phyloP scores from a whole-genome alignment of 306 rosid species.

The Myrica gale region DNA sequence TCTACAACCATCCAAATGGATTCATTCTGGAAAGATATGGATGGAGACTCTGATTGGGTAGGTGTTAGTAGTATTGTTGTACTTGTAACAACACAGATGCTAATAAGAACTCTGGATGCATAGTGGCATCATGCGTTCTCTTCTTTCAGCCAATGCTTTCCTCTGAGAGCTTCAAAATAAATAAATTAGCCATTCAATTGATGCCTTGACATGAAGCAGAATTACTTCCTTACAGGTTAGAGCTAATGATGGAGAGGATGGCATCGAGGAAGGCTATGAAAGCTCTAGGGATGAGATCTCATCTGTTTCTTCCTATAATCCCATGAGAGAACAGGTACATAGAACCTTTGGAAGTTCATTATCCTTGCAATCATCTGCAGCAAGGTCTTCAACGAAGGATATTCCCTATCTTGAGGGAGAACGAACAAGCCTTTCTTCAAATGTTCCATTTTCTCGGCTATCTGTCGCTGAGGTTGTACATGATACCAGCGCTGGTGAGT shows the following conservation, averaged over 20 bases:
- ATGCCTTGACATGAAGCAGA: slow-evolving; percentile 27
- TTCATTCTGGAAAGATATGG: slow-evolving; percentile 89
- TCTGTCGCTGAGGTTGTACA: slow-evolving; percentile 75
- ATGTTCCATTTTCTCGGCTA: slow-evolving; percentile 60
- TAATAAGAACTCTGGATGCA: slow-evolving; percentile 3
- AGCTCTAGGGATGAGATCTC: slow-evolving; percentile 93
- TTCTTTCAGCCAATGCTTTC: slow-evolving; percentile 21
- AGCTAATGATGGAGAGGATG: slow-evolving; percentile 78
- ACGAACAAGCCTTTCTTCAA: slow-evolving; percentile 75
- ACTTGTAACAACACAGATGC: slow-evolving; percentile 1
- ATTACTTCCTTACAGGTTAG: slow-evolving; percentile 59
- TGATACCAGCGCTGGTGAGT: slow-evolving; percentile 66
- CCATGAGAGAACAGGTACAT: slow-evolving; percentile 57
- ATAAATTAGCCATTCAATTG: slow-evolving; percentile 5
- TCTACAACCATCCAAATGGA: slow-evolving; percentile 71
- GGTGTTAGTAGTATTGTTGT: slow-evolving; percentile 43
- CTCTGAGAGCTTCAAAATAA: slow-evolving; percentile 2
- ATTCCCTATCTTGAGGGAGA: slow-evolving; percentile 51
- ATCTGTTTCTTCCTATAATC: slow-evolving; percentile 92
- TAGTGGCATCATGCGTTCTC: slow-evolving; percentile 9
- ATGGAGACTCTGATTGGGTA: slow-evolving; percentile 97
- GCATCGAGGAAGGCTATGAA: slow-evolving; percentile 83
- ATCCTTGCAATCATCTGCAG: slow-evolving; percentile 74
- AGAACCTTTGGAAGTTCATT: slow-evolving; percentile 81
- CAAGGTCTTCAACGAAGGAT: slow-evolving; percentile 64